Conservation (phyloP, 2,329 filamentous ascomycete species). For the Coleophoma eucalyptorum region DNA sequence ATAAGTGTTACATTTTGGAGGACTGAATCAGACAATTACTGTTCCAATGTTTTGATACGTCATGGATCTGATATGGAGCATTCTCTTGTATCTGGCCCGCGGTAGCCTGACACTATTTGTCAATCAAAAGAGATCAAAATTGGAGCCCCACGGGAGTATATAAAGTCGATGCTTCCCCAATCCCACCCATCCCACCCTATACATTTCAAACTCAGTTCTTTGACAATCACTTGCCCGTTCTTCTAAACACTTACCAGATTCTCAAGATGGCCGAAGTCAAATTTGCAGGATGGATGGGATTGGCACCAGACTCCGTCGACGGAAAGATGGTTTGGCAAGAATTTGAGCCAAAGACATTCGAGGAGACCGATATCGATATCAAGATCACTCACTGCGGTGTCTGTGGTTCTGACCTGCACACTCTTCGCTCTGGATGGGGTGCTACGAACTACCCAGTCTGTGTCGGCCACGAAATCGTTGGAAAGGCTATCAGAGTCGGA, state of each 20-base stretch:
- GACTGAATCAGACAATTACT: no score
- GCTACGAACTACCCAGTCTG: conserved; percentile 31
- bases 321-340: conserved; percentile 25
- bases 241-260: not conserved
- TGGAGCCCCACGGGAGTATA: no score
- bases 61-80: no score
- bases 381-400: conserved; percentile 45
- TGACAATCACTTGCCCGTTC: no score
- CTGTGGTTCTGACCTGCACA: conserved; percentile 32
- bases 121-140: no score
- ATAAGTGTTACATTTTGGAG: no score
- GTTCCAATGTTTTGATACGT: no score
- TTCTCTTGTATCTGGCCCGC: no score
- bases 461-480: conserved; percentile 47
- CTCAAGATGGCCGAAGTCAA: not conserved
- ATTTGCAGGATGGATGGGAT: conserved; percentile 23
- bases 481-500: conserved; percentile 43
- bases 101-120: no score
- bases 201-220: no score
- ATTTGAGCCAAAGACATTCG: conserved; percentile 40
- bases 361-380: conserved; percentile 44
- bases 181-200: no score
- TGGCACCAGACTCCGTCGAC: conserved; percentile 17
- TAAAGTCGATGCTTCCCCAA: no score
- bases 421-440: not conserved